Evolutionary conservation across 2,329 filamentous ascomycete genomes (phyloP).

Genomic region (Claviceps sp.): DNA sequence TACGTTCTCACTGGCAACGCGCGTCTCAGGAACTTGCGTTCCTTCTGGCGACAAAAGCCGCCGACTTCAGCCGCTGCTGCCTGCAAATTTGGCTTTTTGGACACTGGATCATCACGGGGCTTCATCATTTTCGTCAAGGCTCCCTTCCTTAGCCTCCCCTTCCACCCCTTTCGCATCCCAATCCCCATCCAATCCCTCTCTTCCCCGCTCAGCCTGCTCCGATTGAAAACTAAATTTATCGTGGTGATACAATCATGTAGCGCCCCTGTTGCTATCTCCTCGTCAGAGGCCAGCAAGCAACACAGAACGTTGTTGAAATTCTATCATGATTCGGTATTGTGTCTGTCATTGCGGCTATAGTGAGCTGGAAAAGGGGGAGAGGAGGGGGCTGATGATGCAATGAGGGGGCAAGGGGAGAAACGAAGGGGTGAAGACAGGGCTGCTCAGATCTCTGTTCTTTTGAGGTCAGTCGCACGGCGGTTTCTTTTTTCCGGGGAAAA

Average conservation of each 20-base stretch:
- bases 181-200: neutral
- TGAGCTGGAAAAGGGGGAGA: neutral
- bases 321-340: neutral
- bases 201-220: slow-evolving; percentile 26
- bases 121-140: neutral
- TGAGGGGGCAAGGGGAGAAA: neutral
- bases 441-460: slow-evolving; percentile 42
- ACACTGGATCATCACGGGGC: slow-evolving; percentile 38
- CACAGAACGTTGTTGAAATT: neutral
- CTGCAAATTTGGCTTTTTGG: slow-evolving; percentile 49
- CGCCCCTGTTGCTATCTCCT: neutral
- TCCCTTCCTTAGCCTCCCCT: neutral
- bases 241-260: neutral
- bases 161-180: neutral
- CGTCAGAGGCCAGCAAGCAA: neutral
- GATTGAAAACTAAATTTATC: slow-evolving; percentile 38
- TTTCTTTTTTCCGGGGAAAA: neutral
- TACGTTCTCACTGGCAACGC: slow-evolving; percentile 39
- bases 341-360: slow-evolving; percentile 24
- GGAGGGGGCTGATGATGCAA: neutral
- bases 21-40: slow-evolving; percentile 9
- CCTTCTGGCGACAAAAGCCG: slow-evolving; percentile 1
- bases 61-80: slow-evolving; percentile 22
- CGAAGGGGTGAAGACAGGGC: slow-evolving; percentile 1
- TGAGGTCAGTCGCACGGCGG: slow-evolving; percentile 3